Evolutionary conservation across 202 grass and related monocot species (phyloP).

Genomic region (Panicum hallii): DNA sequence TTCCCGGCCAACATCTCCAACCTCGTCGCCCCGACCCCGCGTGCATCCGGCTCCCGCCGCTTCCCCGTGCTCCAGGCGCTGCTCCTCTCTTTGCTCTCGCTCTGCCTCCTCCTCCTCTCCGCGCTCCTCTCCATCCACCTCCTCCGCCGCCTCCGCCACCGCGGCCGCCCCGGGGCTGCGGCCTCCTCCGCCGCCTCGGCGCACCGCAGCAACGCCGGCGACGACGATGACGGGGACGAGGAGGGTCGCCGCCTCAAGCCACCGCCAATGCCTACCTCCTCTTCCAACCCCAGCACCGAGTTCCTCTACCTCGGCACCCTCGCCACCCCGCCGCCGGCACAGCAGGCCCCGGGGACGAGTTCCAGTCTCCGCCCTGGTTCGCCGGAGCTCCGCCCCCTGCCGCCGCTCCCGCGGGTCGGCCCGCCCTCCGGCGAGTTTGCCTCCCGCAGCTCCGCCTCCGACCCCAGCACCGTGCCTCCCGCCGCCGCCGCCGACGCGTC

Average conservation of each 20-base stretch:
- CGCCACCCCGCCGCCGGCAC: conserved; percentile 48
- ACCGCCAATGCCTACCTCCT: conserved; percentile 73
- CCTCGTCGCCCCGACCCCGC: conserved; percentile 54
- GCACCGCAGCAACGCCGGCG: background rate
- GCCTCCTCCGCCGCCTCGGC: background rate
- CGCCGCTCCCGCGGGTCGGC: conserved; percentile 74
- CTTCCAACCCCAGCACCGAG: conserved; percentile 78
- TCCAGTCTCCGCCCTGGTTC: conserved; percentile 51
- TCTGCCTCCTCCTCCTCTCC: conserved; percentile 68
- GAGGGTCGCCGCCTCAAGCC: conserved; percentile 60
- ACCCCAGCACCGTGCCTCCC: conserved; percentile 51
- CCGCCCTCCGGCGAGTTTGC: conserved; percentile 60
- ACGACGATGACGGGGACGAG: conserved; percentile 20
- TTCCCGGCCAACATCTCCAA: conserved; percentile 73
- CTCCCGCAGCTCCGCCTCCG: conserved; percentile 50
- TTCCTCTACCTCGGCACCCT: conserved; percentile 96
- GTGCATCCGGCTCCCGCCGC: background rate
- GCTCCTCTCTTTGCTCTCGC: conserved; percentile 66
- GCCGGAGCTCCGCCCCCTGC: conserved; percentile 88
- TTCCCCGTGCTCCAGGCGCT: conserved; percentile 63
- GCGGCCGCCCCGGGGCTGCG: background rate
- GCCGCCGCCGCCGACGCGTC: conserved; percentile 47
- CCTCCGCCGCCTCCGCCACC: conserved; percentile 49
- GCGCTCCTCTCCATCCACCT: conserved; percentile 65
- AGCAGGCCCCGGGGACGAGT: background rate